Evolutionary conservation across 148 eudicot genomes (phyloP).

Genomic region (Chenopodium formosanum): DNA sequence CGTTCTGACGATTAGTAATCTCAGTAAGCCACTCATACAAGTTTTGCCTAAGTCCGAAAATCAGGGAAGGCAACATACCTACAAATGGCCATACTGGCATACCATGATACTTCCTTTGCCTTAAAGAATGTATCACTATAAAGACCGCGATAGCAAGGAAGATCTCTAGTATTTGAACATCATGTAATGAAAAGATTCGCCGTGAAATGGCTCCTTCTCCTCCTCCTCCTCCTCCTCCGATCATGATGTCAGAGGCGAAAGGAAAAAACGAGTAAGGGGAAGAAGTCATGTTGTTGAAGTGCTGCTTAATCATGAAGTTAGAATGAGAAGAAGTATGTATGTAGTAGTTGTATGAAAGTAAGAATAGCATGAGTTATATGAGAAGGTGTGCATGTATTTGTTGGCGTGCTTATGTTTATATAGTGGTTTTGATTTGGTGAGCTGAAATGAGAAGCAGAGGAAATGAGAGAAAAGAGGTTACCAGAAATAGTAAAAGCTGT

Average conservation of each 20-base stretch:
- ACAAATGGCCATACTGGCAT: constrained; percentile 76
- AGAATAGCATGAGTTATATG: constrained; percentile 46
- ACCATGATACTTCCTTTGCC: constrained; percentile 52
- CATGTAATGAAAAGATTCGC: constrained; percentile 12
- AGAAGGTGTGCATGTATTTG: constrained; percentile 25
- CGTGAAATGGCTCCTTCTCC: background rate
- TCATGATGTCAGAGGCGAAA: constrained; percentile 10
- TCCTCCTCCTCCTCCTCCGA: background rate
- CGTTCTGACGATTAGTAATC: constrained; percentile 41
- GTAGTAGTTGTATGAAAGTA: constrained; percentile 15
- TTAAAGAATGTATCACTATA: constrained; percentile 46
- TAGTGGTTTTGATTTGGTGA: constrained; percentile 66
- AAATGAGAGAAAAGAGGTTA: background rate
- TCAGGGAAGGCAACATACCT: constrained; percentile 81
- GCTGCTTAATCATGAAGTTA: constrained; percentile 38
- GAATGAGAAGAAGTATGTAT: constrained; percentile 3
- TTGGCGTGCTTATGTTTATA: constrained; percentile 47
- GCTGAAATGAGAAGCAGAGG: constrained; percentile 41
- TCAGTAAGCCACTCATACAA: constrained; percentile 69
- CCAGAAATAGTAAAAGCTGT: background rate
- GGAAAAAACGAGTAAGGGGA: constrained; percentile 14
- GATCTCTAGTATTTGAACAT: constrained; percentile 54
- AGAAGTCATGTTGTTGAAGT: constrained; percentile 15
- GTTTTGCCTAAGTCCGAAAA: constrained; percentile 43
- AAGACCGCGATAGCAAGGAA: constrained; percentile 53